These are phyloP conservation scores for Lathyrus oleraceus DNA, from an alignment of 306 rosid species.

Conservation along the genomic window DNA sequence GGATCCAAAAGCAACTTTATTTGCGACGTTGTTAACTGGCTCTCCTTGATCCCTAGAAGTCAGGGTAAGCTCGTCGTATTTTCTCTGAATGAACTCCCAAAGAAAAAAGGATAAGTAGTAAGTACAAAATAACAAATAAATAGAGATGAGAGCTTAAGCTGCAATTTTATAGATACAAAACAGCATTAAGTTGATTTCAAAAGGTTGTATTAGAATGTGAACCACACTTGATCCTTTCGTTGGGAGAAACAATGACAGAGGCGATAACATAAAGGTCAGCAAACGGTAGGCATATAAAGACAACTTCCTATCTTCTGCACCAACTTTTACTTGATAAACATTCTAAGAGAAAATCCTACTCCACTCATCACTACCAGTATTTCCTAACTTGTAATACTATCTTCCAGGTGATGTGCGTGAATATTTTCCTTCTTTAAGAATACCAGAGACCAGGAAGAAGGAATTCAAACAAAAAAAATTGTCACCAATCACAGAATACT, in stretches of 20 bases:
- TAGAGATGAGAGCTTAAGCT: slow-evolving; percentile 23
- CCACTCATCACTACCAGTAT: slow-evolving; percentile 11
- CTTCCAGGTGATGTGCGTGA: not conserved
- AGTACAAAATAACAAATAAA: slow-evolving; percentile 37
- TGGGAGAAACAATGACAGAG: not conserved
- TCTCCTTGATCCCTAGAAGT: slow-evolving; percentile 75
- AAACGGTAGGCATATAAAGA: slow-evolving; percentile 16
- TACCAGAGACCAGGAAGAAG: slow-evolving; percentile 25
- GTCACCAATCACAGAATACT: slow-evolving; percentile 20
- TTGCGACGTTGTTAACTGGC: slow-evolving; percentile 52
- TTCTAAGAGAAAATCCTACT: slow-evolving; percentile 1
- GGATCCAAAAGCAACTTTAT: slow-evolving; percentile 61
- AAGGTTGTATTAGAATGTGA: slow-evolving; percentile 18
- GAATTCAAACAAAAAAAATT: not conserved
- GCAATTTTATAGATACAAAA: slow-evolving; percentile 29
- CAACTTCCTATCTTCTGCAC: slow-evolving; percentile 12
- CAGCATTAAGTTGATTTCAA: slow-evolving; percentile 28
- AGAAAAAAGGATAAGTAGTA: slow-evolving; percentile 31
- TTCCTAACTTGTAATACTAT: slow-evolving; percentile 31
- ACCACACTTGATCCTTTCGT: slow-evolving; percentile 23
- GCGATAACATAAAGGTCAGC: slow-evolving; percentile 22
- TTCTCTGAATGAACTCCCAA: slow-evolving; percentile 60
- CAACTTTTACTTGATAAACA: slow-evolving; percentile 10
- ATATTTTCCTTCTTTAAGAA: not conserved
- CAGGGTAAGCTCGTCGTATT: slow-evolving; percentile 63